A percentile compares a stretch with the other conserved stretches of the same genome.
Conservation (phyloP, 768 basidiomycete species). For the Crucibulum laeve region DNA sequence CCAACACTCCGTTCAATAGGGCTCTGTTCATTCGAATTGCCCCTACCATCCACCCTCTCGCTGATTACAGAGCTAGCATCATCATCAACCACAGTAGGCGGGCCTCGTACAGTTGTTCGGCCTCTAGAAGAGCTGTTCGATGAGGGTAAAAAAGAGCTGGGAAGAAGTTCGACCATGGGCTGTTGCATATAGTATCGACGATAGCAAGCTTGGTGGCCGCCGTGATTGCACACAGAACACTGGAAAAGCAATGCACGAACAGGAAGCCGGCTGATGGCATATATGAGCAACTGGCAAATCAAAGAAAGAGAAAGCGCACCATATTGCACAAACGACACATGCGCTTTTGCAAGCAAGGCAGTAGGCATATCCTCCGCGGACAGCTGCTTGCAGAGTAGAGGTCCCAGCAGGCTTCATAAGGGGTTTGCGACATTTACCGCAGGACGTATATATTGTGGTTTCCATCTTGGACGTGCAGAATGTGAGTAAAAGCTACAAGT, state of each 20-base stretch:
- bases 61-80: constrained; percentile 16
- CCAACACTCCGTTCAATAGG: constrained; percentile 9
- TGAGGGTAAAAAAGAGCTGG: constrained; percentile 16
- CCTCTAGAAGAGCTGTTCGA: constrained; percentile 9
- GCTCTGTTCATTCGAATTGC: constrained; percentile 14
- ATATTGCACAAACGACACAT: constrained; percentile 61
- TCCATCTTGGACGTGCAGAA: constrained; percentile 43
- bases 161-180: constrained; percentile 50
- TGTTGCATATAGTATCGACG: constrained; percentile 58
- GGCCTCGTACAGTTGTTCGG: constrained; percentile 9
- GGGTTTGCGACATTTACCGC: constrained; percentile 67
- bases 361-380: constrained; percentile 44
- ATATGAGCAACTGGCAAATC: constrained; percentile 1
- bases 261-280: constrained; percentile 59
- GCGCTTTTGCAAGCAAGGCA: constrained; percentile 53
- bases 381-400: constrained; percentile 12
- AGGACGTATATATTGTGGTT: constrained; percentile 67
- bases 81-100: constrained; percentile 16
- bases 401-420: constrained; percentile 39
- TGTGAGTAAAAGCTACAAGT: not conserved
- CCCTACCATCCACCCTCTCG: constrained; percentile 13
- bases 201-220: constrained; percentile 80
- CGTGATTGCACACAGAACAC: constrained; percentile 75
- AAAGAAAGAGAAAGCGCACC: constrained; percentile 34
- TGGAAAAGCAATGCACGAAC: constrained; percentile 68